Conservation (phyloP, 2,329 filamentous ascomycete genomes). For the Xylogone sp. region DNA sequence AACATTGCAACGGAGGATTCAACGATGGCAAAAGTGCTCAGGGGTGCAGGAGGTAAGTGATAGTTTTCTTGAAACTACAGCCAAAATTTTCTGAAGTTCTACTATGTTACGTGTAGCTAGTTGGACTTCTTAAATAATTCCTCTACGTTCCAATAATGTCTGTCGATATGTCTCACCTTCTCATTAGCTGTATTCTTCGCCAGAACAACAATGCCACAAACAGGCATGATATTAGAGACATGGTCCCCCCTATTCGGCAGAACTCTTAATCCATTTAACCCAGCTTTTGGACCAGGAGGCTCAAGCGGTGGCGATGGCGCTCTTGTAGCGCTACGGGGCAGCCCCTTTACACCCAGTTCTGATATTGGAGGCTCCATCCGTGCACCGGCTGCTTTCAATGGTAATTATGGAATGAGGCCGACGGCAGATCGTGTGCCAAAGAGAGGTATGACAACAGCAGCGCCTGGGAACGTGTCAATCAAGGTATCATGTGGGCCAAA, state of each 20-base stretch:
- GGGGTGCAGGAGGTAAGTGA: conserved; percentile 9
- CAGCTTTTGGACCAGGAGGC: conserved; percentile 4
- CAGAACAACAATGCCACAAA: conserved; percentile 48
- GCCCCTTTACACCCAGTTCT: conserved; percentile 15
- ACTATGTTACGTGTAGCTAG: no score
- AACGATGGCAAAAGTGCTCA: conserved; percentile 44
- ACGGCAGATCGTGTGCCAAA: conserved; percentile 27
- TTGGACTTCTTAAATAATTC: no score
- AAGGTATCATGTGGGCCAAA: conserved; percentile 41
- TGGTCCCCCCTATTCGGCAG: conserved; percentile 40
- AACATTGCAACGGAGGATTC: conserved; percentile 45
- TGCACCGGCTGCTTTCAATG: conserved; percentile 27
- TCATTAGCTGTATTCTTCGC: conserved; percentile 42
- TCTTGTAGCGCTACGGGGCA: conserved; percentile 4
- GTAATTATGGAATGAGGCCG: conserved; percentile 27
- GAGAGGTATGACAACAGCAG: conserved; percentile 39
- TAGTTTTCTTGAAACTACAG: background rate
- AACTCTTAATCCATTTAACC: conserved; percentile 31
- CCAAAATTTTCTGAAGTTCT: no score
- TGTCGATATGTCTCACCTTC: background rate
- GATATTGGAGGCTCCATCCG: conserved; percentile 27
- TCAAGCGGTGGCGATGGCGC: conserved; percentile 6
- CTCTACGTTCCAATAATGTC: no score
- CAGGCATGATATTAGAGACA: conserved; percentile 47
- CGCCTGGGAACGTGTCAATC: conserved; percentile 48